These are phyloP conservation scores for Acanthamoeba sp. DNA, from an alignment of 208 protist species.

Conservation along the genomic window DNA sequence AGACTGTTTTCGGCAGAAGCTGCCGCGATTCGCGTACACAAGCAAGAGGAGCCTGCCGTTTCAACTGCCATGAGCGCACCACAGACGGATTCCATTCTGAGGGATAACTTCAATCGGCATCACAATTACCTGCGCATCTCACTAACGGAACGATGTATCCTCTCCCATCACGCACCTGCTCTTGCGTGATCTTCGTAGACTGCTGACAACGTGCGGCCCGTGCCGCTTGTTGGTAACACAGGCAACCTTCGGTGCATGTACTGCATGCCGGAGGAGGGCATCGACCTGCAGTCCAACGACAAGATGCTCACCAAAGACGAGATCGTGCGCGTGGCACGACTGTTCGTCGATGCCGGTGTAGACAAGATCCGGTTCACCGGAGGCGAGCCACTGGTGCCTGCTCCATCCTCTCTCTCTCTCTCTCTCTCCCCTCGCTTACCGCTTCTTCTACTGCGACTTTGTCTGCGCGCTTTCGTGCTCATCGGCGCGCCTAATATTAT, in stretches of 20 bases:
- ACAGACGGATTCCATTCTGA: background rate
- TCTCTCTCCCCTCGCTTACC: no score
- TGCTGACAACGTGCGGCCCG: no score
- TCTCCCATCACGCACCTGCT: background rate
- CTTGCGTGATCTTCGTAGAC: background rate
- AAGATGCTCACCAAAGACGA: slow-evolving; percentile 86
- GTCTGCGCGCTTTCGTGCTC: slow-evolving; percentile 4
- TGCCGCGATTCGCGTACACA: background rate
- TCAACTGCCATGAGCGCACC: background rate
- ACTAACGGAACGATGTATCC: slow-evolving; percentile 86
- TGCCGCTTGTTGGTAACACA: background rate
- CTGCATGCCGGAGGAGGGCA: slow-evolving; percentile 90
- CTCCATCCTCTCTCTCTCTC: background rate
- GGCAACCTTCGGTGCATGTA: slow-evolving; percentile 88
- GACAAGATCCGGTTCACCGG: slow-evolving; percentile 90
- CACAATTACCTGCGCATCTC: slow-evolving; percentile 90
- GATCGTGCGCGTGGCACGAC: slow-evolving; percentile 80
- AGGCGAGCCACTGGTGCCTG: slow-evolving; percentile 86
- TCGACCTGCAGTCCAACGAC: slow-evolving; percentile 77
- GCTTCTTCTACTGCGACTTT: no score
- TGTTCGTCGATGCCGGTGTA: slow-evolving; percentile 86
- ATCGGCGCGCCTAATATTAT: background rate
- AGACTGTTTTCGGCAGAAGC: background rate
- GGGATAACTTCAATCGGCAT: slow-evolving; percentile 78
- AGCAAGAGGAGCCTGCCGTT: background rate